Evolutionary conservation across 768 basidiomycete genomes (phyloP).

Genomic region (Dictyophora rubrovolvata): DNA sequence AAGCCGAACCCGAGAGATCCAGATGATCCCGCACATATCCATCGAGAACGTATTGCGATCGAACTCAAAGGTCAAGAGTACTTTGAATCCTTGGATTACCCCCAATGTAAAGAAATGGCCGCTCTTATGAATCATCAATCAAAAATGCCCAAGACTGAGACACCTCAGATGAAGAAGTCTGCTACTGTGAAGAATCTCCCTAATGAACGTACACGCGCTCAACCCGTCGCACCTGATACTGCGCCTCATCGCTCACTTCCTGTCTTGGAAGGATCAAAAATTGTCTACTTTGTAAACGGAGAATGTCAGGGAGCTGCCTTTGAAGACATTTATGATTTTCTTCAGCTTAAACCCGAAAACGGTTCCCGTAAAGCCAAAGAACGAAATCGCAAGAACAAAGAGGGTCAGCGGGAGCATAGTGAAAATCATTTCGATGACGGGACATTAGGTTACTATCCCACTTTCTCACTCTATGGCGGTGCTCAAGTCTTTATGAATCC

Average conservation of each 20-base stretch:
- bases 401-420: slow-evolving; percentile 56
- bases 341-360: slow-evolving; percentile 62
- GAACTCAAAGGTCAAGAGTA: slow-evolving; percentile 95
- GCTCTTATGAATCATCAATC: slow-evolving; percentile 62
- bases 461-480: slow-evolving; percentile 88
- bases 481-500: slow-evolving; percentile 79
- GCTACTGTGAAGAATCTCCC: slow-evolving; percentile 60
- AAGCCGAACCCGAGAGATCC: slow-evolving; percentile 50
- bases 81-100: slow-evolving; percentile 89
- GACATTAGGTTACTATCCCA: slow-evolving; percentile 88
- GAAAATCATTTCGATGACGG: slow-evolving; percentile 93
- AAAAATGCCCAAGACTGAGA: slow-evolving; percentile 11
- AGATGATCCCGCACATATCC: slow-evolving; percentile 71
- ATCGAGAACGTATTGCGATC: slow-evolving; percentile 86
- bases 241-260: slow-evolving; percentile 53
- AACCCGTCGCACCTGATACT: slow-evolving; percentile 29
- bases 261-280: slow-evolving; percentile 54
- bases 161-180: slow-evolving; percentile 48
- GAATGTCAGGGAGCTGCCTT: slow-evolving; percentile 76
- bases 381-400: slow-evolving; percentile 46
- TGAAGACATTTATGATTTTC: slow-evolving; percentile 80
- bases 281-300: slow-evolving; percentile 92
- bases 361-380: slow-evolving; percentile 54
- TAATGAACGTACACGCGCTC: slow-evolving; percentile 33
- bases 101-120: slow-evolving; percentile 85